Evolutionary conservation across 1,284 basidiomycete genomes (phyloP), one percentile per base, ranked within the genome.

Genomic region (Waitea zeae): DNA sequence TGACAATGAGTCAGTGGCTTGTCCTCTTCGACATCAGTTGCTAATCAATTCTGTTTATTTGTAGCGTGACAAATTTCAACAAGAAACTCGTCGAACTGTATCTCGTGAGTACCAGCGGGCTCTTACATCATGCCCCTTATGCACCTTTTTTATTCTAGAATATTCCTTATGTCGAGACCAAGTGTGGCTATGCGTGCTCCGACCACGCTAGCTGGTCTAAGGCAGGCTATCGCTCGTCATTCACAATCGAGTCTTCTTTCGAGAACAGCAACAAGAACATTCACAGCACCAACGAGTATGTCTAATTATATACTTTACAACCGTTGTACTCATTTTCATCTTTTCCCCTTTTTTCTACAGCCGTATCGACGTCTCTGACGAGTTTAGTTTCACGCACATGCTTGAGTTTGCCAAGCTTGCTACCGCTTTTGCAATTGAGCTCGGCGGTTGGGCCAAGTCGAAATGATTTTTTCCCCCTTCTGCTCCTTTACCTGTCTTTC

Each of bases 171-270:
- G 76, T 68, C 15, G 69, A 78, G 58, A 86, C 82, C 34, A 61
- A 82, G 62, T 92, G 90, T 54, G 88, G 90, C 20, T 97, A 97
- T 51, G 90, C 88, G 13, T 96, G 89, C 60, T 87, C 81, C 41
- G 93, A 97, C 52, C 81, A 86, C n/a, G n/a, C n/a, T n/a, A 84
- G 81, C 29, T 92, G 84, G 81, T 58, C 55, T 40, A 87, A 82
- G 59, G 83, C 79, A 31, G 84, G 86, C 36, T 92, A 87, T 50
- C 78, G 77, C 28, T 73, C 77, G 41, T 69, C 73, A 30, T 90
- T 89, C 57, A 79, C 81, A 34, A 82, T 84, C 44, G 80, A 84
- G 57, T 74, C 73, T 46, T 45, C 63, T 14, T 86, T 84, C 47
- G 63, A 66, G 48, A 74, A 83, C 48, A 67, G 71, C 17, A 89